A percentile compares a stretch with the other conserved stretches of the same genome.
Evolutionary conservation across 495 filamentous ascomycete genomes (phyloP).

Genomic region (Entonaema liquescens): DNA sequence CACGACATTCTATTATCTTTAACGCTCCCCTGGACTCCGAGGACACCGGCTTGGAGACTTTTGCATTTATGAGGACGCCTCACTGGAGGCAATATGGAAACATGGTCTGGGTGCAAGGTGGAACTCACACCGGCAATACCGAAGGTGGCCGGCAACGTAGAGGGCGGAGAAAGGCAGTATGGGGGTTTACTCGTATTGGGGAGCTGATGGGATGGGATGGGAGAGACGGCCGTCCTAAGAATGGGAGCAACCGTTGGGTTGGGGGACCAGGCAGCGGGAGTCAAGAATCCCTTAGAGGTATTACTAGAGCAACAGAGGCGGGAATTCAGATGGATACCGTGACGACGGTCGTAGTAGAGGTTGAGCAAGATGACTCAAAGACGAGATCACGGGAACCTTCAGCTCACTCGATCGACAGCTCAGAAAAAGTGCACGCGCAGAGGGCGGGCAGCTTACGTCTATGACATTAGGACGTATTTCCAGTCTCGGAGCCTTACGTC

Average conservation of each 20-base stretch:
- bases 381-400: conserved; percentile 32
- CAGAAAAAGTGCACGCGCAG: conserved; percentile 18
- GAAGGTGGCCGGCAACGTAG: conserved; percentile 34
- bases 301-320: conserved; percentile 38
- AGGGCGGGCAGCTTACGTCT: conserved; percentile 24
- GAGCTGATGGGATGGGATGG: conserved; percentile 10
- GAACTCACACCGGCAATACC: conserved; percentile 10
- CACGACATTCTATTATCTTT: conserved; percentile 65
- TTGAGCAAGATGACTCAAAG: conserved; percentile 22
- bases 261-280: conserved; percentile 40
- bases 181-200: conserved; percentile 10
- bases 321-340: conserved; percentile 57
- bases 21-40: conserved; percentile 49
- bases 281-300: conserved; percentile 47
- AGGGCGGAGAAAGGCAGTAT: conserved; percentile 26
- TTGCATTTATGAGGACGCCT: conserved; percentile 58
- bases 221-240: conserved; percentile 26
- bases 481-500: background rate
- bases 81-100: conserved; percentile 52
- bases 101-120: conserved; percentile 56
- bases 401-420: conserved; percentile 32
- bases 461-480: background rate
- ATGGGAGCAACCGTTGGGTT: conserved; percentile 22
- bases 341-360: conserved; percentile 53
- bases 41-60: conserved; percentile 57